Percentiles rank a stretch among this genome's conserved stretches.
These are phyloP conservation scores for Aspergillus ibericus DNA, from an alignment of 2,329 filamentous ascomycete species.

Conservation along the genomic window DNA sequence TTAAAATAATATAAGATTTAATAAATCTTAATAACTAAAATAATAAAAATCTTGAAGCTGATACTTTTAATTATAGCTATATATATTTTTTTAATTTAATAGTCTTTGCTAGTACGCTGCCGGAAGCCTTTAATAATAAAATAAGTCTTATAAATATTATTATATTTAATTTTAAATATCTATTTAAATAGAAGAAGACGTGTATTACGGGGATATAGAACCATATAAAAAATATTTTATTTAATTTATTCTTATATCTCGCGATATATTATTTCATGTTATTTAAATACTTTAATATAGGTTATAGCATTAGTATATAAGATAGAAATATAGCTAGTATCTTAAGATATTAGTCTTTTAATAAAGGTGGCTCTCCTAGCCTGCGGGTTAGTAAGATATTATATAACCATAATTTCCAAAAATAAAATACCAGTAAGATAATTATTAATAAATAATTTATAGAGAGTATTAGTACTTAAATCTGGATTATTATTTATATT, in stretches of 20 bases:
- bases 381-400: neutral
- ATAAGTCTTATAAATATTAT: neutral
- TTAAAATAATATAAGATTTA: neutral
- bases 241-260: neutral
- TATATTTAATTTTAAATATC: neutral
- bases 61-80: too few species aligned
- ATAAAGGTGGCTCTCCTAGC: neutral
- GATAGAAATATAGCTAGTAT: neutral
- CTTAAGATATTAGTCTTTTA: neutral
- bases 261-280: neutral
- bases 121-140: neutral
- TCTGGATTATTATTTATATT: neutral
- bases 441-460: neutral
- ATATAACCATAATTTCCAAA: neutral
- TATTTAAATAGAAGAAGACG: too few species aligned
- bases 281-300: neutral
- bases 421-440: neutral
- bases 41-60: too few species aligned
- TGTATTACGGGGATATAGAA: neutral
- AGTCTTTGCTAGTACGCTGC: neutral
- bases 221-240: neutral
- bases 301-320: neutral
- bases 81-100: too few species aligned
- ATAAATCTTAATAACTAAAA: too few species aligned
- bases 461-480: neutral